These are phyloP conservation scores for Anisodus tanguticus DNA, from an alignment of 257 asterid genomes.

Conservation along the genomic window DNA sequence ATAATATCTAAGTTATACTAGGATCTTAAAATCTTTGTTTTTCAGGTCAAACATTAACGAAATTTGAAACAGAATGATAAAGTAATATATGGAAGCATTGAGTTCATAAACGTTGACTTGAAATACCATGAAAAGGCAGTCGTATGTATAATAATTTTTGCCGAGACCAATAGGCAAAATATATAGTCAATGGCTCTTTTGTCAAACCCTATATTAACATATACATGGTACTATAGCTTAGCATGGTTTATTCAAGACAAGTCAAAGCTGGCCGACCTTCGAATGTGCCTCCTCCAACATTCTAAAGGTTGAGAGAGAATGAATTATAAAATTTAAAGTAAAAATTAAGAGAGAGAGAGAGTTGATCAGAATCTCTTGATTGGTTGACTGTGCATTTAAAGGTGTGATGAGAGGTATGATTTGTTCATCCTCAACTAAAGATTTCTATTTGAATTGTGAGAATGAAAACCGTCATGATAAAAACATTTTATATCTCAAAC, in stretches of 20 bases:
- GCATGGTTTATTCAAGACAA: constrained; percentile 38
- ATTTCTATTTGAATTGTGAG: too few relatives aligned
- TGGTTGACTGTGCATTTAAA: constrained; percentile 39
- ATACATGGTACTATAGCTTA: background rate
- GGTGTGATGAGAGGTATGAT: background rate
- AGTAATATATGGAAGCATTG: background rate
- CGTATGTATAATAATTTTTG: constrained; percentile 33
- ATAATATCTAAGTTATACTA: background rate
- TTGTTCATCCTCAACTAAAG: too few relatives aligned
- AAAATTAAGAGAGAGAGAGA: background rate
- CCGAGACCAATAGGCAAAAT: constrained; percentile 27
- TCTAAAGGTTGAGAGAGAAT: constrained; percentile 22
- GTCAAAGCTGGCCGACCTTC: constrained; percentile 62
- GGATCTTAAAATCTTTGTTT: background rate
- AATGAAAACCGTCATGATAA: too few relatives aligned
- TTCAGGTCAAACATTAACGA: background rate
- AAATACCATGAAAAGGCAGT: constrained; percentile 40
- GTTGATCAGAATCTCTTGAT: constrained; percentile 22
- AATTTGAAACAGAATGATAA: constrained; percentile 10
- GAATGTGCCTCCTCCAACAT: constrained; percentile 42
- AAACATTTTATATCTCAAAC: too few relatives aligned
- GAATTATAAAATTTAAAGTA: background rate
- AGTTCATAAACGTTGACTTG: constrained; percentile 20
- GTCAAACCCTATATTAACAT: constrained; percentile 46
- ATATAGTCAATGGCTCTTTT: constrained; percentile 29